Base-by-base conservation (phyloP, 345 rosid species). In the Linum lewisii region DNA sequence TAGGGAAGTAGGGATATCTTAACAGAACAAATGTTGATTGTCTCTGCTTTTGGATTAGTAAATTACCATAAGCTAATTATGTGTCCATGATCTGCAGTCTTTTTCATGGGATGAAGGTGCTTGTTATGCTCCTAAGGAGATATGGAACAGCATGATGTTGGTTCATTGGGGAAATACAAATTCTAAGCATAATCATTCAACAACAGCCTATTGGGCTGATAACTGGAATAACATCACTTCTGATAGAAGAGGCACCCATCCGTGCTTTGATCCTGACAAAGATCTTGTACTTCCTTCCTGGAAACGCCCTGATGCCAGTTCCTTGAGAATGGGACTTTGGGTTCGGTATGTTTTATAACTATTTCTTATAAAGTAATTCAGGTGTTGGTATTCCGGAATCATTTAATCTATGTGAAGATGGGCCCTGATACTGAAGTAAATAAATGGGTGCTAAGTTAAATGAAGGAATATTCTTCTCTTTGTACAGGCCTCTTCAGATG, bases 91-190 rank as follows among this genome's bases (percentile, higher is more conserved):
- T 64, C 66, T 78, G 83, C 93, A 92, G 99, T 89, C 69, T 69
- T 92, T 92, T 77, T 86, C 99, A 62, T 92, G 99, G 99, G 99
- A 92, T 78, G 97, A 92, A 85, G 97, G 97, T 82, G 97, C 99
- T 79, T 92, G 99, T 80, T 89, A 86, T 83, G 95, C 99, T 67
- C 99, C 99, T 15, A 92, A 89, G 81, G 97, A 92, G 82, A 92
- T 92, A 77, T 92, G 99, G 99, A 85, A 81, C 67, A 89, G 99
- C 73, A 88, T 82, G 91, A 89, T 89, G 97, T 64, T 92, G 66
- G 97, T 89, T 77, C 99, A 92, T 62, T 92, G 99, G 99, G 99
- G 99, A 50, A 92, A 92, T 75, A 86, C 97, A 11, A 89, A 88
- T 71, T 78, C 95, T 50, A 92, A 92, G 86, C 97, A 92, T 50